Conservation (phyloP, 2,329 filamentous ascomycete genomes). For the Aureobasidium sp. region DNA sequence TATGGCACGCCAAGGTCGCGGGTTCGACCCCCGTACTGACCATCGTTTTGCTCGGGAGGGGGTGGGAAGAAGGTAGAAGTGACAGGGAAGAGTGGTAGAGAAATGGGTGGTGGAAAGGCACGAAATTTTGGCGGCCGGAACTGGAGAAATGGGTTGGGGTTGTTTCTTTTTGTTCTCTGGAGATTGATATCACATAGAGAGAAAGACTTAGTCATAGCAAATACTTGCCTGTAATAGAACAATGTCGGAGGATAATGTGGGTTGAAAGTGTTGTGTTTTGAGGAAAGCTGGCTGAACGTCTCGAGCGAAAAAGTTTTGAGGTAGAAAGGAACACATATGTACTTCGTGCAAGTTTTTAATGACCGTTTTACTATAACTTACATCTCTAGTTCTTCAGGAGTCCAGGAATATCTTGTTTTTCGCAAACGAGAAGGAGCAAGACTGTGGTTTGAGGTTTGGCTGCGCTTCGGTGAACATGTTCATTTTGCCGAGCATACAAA, state of each 20-base stretch:
- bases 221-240: background rate
- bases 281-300: background rate
- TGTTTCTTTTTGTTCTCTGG: background rate
- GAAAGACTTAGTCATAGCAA: background rate
- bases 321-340: background rate
- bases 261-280: background rate
- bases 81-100: too few relatives aligned
- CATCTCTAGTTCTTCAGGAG: background rate
- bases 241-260: too few relatives aligned
- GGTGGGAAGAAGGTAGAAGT: too few relatives aligned
- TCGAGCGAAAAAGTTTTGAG: background rate
- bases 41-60: background rate
- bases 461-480: background rate
- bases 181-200: background rate
- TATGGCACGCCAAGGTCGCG: slow-evolving; percentile 2
- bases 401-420: background rate
- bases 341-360: background rate
- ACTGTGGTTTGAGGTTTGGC: background rate
- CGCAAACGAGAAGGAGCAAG: background rate
- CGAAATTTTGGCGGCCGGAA: background rate
- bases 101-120: too few relatives aligned
- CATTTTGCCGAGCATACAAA: background rate
- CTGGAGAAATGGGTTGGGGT: background rate
- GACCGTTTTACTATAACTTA: background rate
- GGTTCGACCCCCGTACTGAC: slow-evolving; percentile 6